Evolutionary conservation across 2,329 filamentous ascomycete species (phyloP).

Genomic region (Paraconiothyrium sp.): DNA sequence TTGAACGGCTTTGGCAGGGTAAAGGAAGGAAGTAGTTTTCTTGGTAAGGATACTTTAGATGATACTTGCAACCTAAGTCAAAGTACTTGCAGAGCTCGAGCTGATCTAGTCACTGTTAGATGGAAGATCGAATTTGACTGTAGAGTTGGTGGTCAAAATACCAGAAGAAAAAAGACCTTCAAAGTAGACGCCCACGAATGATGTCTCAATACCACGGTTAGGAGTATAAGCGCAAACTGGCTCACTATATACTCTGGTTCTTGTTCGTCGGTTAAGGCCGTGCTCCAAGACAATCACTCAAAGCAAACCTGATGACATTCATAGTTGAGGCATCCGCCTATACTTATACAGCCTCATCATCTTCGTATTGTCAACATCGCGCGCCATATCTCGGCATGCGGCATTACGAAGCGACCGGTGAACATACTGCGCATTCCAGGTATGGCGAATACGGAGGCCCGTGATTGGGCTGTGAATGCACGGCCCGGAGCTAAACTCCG

Average conservation of each 20-base stretch:
- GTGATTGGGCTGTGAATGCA: slow-evolving; percentile 15
- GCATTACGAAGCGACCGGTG: slow-evolving; percentile 14
- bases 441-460: not conserved
- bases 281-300: not conserved
- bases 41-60: too few relatives aligned
- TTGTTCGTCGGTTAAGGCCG: not conserved
- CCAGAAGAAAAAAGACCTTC: not conserved
- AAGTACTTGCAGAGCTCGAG: not conserved
- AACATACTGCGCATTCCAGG: not conserved
- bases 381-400: slow-evolving; percentile 3
- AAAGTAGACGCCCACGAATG: not conserved
- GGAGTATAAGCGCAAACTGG: not conserved
- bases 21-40: not conserved
- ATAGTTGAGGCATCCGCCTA: not conserved
- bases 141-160: not conserved
- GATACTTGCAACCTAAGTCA: not conserved
- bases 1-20: slow-evolving; percentile 16
- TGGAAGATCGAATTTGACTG: not conserved
- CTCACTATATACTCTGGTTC: not conserved
- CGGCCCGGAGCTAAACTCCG: slow-evolving; percentile 3
- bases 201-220: not conserved
- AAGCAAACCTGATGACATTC: not conserved
- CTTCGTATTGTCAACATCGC: not conserved
- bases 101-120: not conserved
- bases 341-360: slow-evolving; percentile 13